Evolutionary conservation across 1,284 basidiomycete species (phyloP), one percentile per base, ranked within the genome.

Genomic region (Malassezia brasiliensis): DNA sequence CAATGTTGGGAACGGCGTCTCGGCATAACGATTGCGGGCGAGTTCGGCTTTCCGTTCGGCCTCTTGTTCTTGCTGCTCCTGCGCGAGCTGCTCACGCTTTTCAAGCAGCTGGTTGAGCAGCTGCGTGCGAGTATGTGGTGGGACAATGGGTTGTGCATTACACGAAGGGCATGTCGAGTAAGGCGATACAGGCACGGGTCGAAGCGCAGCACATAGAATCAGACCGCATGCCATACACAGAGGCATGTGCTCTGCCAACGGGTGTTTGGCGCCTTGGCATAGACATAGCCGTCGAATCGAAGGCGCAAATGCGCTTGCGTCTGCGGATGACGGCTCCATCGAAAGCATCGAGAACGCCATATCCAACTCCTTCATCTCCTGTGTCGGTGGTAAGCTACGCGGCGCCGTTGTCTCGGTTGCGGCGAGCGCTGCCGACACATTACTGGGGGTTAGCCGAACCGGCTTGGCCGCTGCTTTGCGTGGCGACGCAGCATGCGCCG

Each of bases 121-220:
- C 12, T 38, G 55, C 3, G 46, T 44, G 7, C 47, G 44, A 0
- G 37, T 30, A 3, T 36, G n/a, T n/a, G 50, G 20, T 14, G 50
- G 30, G 11, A 47, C 45, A 22, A 57, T 52, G 22, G 49, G 55
- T 10, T 44, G 52, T 25, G 28, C 31, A 14, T 41, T 28, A 31
- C 55, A 57, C 28, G 55, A 57, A 6, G 55, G 50, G 38, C 55
- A 57, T 1, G n/a, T 14, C 35, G 55, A 50, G 10, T 34, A 22
- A 5, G 55, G 55, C 30, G 55, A 44, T 1, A 57, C 28, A 7
- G 50, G 50, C 31, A 36, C 38, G 4, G 55, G 55, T 7, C 38
- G 44, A 7, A 57, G 42, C 12, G 49, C 50, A 9, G 34, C 22
- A 22, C 55, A 57, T 11, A 57, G 32, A 15, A 57, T 32, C 37